phyloP scores from a whole-genome alignment of 768 basidiomycete genomes.

The Daedaleopsis sinensis region DNA sequence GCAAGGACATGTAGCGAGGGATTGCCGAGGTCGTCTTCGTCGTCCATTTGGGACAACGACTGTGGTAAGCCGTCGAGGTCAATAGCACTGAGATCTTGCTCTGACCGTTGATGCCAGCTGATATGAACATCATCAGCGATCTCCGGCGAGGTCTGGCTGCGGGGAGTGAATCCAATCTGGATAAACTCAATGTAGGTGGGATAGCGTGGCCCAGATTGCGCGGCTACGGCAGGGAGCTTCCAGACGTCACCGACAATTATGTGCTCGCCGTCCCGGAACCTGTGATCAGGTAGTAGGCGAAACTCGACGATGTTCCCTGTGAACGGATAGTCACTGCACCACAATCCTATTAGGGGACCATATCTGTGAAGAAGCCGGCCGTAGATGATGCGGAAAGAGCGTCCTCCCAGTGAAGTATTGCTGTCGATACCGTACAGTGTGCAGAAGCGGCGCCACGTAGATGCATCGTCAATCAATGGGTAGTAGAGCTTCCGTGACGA shows the following conservation, averaged over 20 bases:
- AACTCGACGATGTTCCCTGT: constrained; percentile 27
- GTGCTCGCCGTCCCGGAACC: constrained; percentile 11
- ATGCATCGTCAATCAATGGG: constrained; percentile 17
- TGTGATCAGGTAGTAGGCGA: constrained; percentile 19
- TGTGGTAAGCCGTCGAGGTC: constrained; percentile 7
- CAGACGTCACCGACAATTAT: constrained; percentile 28
- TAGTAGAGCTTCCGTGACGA: constrained; percentile 15
- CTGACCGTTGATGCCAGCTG: constrained; percentile 18
- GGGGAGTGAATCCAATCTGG: constrained; percentile 15
- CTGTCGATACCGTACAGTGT: constrained; percentile 20
- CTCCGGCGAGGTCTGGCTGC: background rate
- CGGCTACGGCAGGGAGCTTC: constrained; percentile 9
- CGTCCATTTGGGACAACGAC: constrained; percentile 10
- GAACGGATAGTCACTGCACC: constrained; percentile 30
- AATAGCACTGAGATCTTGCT: constrained; percentile 11
- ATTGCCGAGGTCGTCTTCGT: constrained; percentile 3
- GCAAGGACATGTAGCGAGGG: constrained; percentile 23
- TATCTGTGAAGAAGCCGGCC: constrained; percentile 23
- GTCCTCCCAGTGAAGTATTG: constrained; percentile 3
- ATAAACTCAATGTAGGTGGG: constrained; percentile 16
- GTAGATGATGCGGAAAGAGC: constrained; percentile 23
- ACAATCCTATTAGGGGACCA: constrained; percentile 26
- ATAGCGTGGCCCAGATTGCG: background rate
- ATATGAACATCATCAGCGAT: constrained; percentile 13
- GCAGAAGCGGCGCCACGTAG: constrained; percentile 23